Percentiles rank a stretch among this genome's conserved stretches.
Conservation (phyloP, 2,329 filamentous ascomycete genomes). For the Biscogniauxia marginata region DNA sequence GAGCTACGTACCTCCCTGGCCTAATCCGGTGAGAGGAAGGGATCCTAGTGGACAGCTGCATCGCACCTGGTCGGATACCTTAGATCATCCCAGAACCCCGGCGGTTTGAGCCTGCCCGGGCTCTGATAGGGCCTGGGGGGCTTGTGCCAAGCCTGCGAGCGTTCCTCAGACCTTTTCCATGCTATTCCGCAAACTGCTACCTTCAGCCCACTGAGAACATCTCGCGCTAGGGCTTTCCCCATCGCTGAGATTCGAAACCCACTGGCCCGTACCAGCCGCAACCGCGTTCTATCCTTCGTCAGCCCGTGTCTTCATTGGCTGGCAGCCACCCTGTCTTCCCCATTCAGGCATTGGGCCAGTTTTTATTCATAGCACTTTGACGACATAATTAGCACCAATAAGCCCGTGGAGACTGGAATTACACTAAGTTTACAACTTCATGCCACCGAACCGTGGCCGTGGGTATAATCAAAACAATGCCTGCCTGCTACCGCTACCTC, state of each 20-base stretch:
- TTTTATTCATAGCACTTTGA: not conserved
- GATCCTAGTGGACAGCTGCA: conserved; percentile 1
- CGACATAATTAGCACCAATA: conserved; percentile 9
- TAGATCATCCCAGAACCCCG: not conserved
- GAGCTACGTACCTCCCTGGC: not conserved
- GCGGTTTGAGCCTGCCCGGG: not conserved
- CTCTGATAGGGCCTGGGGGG: not conserved
- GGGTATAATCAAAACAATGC: not conserved
- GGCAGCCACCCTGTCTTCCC: conserved; percentile 13
- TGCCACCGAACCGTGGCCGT: not conserved
- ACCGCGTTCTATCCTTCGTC: no score
- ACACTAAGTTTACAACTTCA: not conserved
- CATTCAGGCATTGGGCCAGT: conserved; percentile 20
- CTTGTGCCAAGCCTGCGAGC: not conserved
- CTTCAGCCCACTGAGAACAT: no score
- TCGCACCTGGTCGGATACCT: not conserved
- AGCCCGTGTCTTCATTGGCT: conserved; percentile 22
- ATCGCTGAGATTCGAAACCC: not conserved
- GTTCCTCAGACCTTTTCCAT: not conserved
- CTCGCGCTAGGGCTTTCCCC: no score
- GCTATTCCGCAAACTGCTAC: no score
- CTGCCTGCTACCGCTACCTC: no score
- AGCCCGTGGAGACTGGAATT: not conserved
- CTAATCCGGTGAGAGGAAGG: conserved; percentile 3
- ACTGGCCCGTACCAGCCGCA: not conserved